Base-by-base conservation (phyloP, 768 basidiomycete genomes). In the Phlebiopsis gigantea region DNA sequence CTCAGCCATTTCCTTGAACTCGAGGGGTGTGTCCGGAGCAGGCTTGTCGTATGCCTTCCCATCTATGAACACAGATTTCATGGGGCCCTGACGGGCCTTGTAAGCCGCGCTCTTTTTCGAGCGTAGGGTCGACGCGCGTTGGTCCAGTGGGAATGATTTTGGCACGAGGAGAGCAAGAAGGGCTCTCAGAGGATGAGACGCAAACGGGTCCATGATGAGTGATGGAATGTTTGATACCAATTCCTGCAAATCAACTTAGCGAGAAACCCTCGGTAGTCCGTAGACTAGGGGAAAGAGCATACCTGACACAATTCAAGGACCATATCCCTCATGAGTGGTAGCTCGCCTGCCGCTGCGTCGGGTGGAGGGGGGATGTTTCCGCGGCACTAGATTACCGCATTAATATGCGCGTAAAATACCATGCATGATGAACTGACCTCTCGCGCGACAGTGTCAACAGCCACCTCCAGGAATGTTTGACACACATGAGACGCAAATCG, bases 401-500 rank as follows among this genome's bases (percentile, higher is more conserved):
- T 22, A 19, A 15, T 19, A 5, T n/a, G 22, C 21, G 51, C 22
- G 17, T 46, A 21, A 45, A n/a, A 14, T 29, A 31, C 49, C 29
- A 8, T 9, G 21, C 34, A 43, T n/a, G n/a, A n/a, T n/a, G n/a
- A 7, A 59, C 71, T 25, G 59, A 87, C 88, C 79, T 92, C 90
- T 68, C 90, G 76, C 24, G 79, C 73, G 44, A 90, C 71, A 0
- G 88, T 88, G 44, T 84, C 78, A 26, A 65, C 65, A 5, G 83
- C 81, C 22, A 91, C 81, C 1, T 78, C 79, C 61, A 98, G 78
- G 61, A 97, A 72, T 0, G 93, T 98, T 69, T 98, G 93, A 63
- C 89, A 89, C 6, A 97, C 95, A 81, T 98, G 95, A 24, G 94
- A 96, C 15, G 88, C 93, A 75, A 97, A 98, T 26, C 94, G 82